Percentiles rank a stretch among this genome's conserved stretches.
Conservation (phyloP, 768 basidiomycete species). For the Termitomyces sp. region DNA sequence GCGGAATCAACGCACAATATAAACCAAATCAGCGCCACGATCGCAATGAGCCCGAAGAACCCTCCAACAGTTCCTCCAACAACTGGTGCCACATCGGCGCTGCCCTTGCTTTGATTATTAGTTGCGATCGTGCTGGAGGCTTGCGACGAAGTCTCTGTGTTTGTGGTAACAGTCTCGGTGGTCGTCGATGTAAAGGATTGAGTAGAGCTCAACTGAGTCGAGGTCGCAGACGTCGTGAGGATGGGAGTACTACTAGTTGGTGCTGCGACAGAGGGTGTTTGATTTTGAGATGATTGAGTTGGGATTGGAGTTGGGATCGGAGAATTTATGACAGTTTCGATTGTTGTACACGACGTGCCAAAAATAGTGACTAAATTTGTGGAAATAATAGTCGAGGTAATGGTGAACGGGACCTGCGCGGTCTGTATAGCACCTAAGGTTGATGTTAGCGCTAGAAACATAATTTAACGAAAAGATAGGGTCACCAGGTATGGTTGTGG, state of each 20-base stretch:
- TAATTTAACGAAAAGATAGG: constrained; percentile 14
- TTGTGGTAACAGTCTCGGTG: constrained; percentile 31
- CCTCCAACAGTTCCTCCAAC: constrained; percentile 55
- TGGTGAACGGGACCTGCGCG: constrained; percentile 38
- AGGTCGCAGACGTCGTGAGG: constrained; percentile 28
- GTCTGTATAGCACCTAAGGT: constrained; percentile 19
- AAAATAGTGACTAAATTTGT: constrained; percentile 39
- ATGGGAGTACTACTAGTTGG: constrained; percentile 16
- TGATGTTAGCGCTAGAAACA: constrained; percentile 10
- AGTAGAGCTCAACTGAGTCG: constrained; percentile 32
- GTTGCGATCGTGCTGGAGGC: constrained; percentile 28
- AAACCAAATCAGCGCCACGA: constrained; percentile 47
- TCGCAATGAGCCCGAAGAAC: constrained; percentile 44
- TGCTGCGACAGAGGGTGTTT: constrained; percentile 9
- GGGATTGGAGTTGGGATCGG: background rate
- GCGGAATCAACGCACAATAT: constrained; percentile 38
- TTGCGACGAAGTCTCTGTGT: constrained; percentile 31
- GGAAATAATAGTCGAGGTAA: constrained; percentile 29
- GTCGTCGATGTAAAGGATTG: constrained; percentile 39
- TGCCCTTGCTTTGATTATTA: constrained; percentile 14
- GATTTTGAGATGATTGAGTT: background rate
- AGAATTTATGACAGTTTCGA: constrained; percentile 2
- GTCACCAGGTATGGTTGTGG: constrained; percentile 23
- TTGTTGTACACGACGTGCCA: constrained; percentile 31
- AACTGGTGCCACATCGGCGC: constrained; percentile 40